Evolutionary conservation across 2,329 filamentous ascomycete genomes (phyloP).

Genomic region (Grosmannia serpens): DNA sequence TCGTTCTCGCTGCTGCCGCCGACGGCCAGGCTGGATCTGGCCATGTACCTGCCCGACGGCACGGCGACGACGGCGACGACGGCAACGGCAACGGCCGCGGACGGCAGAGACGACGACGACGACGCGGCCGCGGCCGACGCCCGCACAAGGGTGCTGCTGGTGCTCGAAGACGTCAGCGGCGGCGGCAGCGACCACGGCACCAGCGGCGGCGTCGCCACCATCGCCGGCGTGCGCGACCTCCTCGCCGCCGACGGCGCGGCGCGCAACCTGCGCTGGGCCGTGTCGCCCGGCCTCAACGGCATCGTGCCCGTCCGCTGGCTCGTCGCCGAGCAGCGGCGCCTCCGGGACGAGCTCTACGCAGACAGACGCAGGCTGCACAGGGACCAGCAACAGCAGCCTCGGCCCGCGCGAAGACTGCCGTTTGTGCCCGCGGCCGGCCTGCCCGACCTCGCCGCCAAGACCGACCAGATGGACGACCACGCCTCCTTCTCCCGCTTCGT

Average conservation of each 20-base stretch:
- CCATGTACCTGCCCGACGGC: conserved; percentile 10
- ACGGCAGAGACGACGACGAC: conserved; percentile 5
- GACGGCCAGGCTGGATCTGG: conserved; percentile 13
- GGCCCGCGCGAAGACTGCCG: conserved; percentile 8
- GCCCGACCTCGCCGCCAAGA: conserved; percentile 8
- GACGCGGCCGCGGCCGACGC: conserved; percentile 11
- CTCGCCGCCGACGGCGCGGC: conserved; percentile 30
- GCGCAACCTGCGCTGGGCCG: conserved; percentile 28
- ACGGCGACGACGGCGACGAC: not conserved
- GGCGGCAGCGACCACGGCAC: conserved; percentile 16
- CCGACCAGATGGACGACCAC: conserved; percentile 19
- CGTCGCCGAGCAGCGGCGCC: conserved; percentile 8
- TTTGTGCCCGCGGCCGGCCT: conserved; percentile 3
- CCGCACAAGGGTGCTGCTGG: conserved; percentile 22
- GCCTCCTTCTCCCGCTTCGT: conserved; percentile 35
- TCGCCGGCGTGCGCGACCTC: conserved; percentile 22
- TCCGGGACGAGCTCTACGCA: not conserved
- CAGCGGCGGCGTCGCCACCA: conserved; percentile 16
- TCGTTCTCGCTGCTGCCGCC: conserved; percentile 23
- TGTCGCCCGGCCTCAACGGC: conserved; percentile 10
- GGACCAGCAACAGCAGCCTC: not conserved
- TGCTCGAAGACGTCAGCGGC: conserved; percentile 19
- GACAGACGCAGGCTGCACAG: not conserved
- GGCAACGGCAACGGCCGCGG: not conserved
- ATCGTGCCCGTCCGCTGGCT: conserved; percentile 15